Base-by-base conservation (phyloP, 164 flowering plant genomes). In the Platanus orientalis region DNA sequence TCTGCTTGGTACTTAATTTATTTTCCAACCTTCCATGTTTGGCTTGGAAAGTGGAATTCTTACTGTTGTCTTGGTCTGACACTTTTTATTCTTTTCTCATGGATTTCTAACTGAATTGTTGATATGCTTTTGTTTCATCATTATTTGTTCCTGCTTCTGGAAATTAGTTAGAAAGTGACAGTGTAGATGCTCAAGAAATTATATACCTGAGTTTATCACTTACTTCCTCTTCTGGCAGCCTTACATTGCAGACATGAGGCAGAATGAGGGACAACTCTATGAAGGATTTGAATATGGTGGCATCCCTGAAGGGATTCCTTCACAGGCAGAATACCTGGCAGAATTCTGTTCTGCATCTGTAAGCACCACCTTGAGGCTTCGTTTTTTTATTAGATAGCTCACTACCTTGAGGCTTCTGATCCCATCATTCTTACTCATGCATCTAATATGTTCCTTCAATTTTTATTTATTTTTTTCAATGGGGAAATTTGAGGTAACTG, bases 231-330 rank as follows among this genome's bases (percentile, higher is more conserved):
- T 32, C 72, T 78, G 61, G 76, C 90, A 91, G 99, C 86, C 78
- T 64, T 91, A 86, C 76, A 56, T 81, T 65, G 76, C 76, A 64
- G 82, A 87, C 66, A 1, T 74, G 58, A 64, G 57, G 19, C 57
- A 60, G 54, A 80, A 66, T 19, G 66, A 72, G 17, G 63, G 55
- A 32, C 55, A 64, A 14, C 30, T 80, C 32, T 70, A 57, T 68
- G 71, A 65, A 27, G 99, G 99, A 54, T 62, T 88, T 57, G 94
- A 92, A 73, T 12, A 54, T 42, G 65, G 71, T 66, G 85, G 92
- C 54, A 70, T 79, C 69, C 96, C 92, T 12, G 89, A 89, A 69
- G 99, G 99, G 63, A 81, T 91, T 67, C 99, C 97, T 57, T 79
- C 90, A 21, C 76, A 62, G 64, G 80, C 93, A 57, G 88, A 83